Conservation (phyloP, 1,284 basidiomycete genomes). For the Tilletia caries region DNA sequence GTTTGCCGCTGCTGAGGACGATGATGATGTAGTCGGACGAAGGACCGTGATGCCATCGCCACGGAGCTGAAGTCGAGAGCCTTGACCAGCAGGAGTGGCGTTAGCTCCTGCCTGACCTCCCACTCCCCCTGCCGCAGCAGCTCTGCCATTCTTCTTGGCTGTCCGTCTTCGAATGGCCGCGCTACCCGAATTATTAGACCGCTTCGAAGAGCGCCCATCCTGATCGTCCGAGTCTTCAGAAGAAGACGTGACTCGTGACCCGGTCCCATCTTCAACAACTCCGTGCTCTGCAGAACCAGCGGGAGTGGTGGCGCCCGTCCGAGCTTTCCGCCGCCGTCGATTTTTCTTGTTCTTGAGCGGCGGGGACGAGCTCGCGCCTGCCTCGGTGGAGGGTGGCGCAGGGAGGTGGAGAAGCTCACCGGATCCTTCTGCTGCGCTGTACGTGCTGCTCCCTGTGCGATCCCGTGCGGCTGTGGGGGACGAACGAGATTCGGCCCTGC, state of each 20-base stretch:
- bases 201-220: constrained; percentile 4
- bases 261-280: too few relatives aligned
- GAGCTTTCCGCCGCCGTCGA: neutral
- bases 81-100: neutral
- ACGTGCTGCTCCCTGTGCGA: neutral
- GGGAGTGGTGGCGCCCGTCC: neutral
- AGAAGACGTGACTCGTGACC: constrained; percentile 4
- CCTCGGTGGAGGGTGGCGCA: neutral
- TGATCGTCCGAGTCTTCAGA: constrained; percentile 8
- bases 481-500: neutral
- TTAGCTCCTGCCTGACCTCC: neutral
- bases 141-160: neutral
- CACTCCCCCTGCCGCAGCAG: neutral
- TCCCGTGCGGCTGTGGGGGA: neutral
- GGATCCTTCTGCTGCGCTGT: neutral
- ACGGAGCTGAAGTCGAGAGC: neutral
- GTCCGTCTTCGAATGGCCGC: neutral
- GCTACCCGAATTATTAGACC: constrained; percentile 9
- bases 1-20: constrained; percentile 16
- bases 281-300: too few relatives aligned
- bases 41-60: constrained; percentile 10
- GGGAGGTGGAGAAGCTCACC: neutral
- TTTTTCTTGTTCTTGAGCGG: too few relatives aligned
- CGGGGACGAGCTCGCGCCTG: neutral
- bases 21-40: neutral